Evolutionary conservation across 2,329 filamentous ascomycete species (phyloP).

Genomic region (Fusarium lyarnte): DNA sequence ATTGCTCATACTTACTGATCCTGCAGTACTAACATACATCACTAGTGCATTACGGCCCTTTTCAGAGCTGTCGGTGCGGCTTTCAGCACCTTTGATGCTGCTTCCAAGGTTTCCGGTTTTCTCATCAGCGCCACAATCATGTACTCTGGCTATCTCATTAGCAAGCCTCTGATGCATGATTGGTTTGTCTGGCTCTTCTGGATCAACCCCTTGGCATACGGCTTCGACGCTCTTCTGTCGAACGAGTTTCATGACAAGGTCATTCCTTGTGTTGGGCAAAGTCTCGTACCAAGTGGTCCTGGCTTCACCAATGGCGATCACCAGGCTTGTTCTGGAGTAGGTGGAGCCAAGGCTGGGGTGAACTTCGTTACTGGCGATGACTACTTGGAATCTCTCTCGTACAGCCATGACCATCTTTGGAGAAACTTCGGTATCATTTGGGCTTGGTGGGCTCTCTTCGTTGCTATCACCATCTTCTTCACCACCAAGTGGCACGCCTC

Average conservation of each 20-base stretch:
- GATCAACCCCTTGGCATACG: conserved; percentile 75
- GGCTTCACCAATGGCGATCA: conserved; percentile 54
- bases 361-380: conserved; percentile 64
- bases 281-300: conserved; percentile 61
- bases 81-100: conserved; percentile 66
- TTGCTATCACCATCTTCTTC: conserved; percentile 64
- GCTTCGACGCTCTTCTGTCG: conserved; percentile 72
- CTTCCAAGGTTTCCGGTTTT: conserved; percentile 65
- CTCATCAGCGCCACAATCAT: conserved; percentile 63
- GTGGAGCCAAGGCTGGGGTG: conserved; percentile 61
- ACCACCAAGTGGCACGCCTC: conserved; percentile 66
- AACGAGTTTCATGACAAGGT: conserved; percentile 74
- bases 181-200: conserved; percentile 73
- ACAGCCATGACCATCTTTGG: conserved; percentile 63
- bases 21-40: not conserved
- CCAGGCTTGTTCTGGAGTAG: conserved; percentile 67
- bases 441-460: conserved; percentile 70
- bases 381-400: conserved; percentile 66
- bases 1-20: fast-evolving
- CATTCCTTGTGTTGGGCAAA: conserved; percentile 59
- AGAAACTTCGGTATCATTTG: conserved; percentile 70
- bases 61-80: conserved; percentile 66
- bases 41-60: conserved; percentile 64
- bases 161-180: conserved; percentile 68
- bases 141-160: conserved; percentile 73